Percentiles rank a stretch among this genome's conserved stretches.
These are phyloP conservation scores for Eutypa lata DNA, from an alignment of 2,329 filamentous ascomycete species.

Conservation along the genomic window DNA sequence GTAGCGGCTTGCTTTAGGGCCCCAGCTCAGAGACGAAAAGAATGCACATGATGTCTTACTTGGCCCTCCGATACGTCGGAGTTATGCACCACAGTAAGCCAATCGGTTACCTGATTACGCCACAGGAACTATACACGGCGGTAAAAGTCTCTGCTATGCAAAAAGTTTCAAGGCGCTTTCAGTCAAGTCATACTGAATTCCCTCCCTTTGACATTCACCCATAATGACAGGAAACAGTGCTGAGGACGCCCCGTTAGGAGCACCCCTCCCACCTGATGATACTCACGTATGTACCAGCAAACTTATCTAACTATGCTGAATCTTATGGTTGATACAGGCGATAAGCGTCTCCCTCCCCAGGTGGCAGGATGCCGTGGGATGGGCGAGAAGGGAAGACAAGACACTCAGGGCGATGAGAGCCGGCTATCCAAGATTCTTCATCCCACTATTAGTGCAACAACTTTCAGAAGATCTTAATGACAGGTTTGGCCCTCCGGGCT, in stretches of 20 bases:
- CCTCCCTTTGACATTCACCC: not conserved
- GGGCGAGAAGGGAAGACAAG: not conserved
- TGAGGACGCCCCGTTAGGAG: not conserved
- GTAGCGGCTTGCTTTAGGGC: no score
- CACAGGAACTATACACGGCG: no score
- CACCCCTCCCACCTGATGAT: not conserved
- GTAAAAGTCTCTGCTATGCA: no score
- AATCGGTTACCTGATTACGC: no score
- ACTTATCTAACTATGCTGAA: no score
- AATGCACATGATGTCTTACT: no score
- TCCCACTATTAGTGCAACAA: not conserved
- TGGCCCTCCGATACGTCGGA: no score
- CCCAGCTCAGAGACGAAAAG: no score
- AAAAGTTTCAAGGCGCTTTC: no score
- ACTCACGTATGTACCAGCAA: not conserved
- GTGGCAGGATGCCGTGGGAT: not conserved
- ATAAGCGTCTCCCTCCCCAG: not conserved
- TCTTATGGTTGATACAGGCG: not conserved
- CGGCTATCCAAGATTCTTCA: not conserved
- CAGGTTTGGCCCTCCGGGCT: not conserved
- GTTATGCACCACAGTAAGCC: no score
- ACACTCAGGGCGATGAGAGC: not conserved
- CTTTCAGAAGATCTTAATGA: not conserved
- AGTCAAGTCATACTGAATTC: not conserved
- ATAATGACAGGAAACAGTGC: not conserved